Conservation (phyloP, 208 protist species). For the Leishmania gerbilli region DNA sequence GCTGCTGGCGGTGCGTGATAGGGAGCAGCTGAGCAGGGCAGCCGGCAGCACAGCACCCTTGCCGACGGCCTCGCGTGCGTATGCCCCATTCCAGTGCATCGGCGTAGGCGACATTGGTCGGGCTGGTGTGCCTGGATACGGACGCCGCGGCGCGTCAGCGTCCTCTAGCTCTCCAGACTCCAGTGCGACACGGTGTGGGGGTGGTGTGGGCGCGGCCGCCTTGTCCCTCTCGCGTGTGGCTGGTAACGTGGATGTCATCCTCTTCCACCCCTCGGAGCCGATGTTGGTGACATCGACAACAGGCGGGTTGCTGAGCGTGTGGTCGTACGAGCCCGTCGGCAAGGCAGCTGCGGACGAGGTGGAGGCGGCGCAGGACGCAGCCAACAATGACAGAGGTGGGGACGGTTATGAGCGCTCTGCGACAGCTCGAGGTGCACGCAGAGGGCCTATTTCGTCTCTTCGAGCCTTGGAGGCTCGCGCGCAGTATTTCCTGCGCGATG, state of each 20-base stretch:
- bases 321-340: constrained; percentile 40
- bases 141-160: constrained; percentile 7
- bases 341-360: background rate
- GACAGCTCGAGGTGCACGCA: background rate
- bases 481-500: constrained; percentile 33
- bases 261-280: constrained; percentile 67
- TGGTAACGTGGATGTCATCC: constrained; percentile 24
- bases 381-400: background rate
- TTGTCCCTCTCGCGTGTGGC: constrained; percentile 7
- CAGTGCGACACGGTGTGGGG: background rate
- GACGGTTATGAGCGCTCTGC: constrained; percentile 1
- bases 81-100: constrained; percentile 22
- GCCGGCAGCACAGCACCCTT: constrained; percentile 1
- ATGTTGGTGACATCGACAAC: constrained; percentile 58
- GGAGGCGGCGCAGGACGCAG: constrained; percentile 2
- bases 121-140: constrained; percentile 17
- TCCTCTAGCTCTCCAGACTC: background rate
- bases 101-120: constrained; percentile 25
- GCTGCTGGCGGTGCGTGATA: background rate
- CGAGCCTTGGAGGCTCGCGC: constrained; percentile 18
- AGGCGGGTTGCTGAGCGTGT: constrained; percentile 61
- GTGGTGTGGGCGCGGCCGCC: constrained; percentile 3
- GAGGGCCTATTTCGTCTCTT: background rate
- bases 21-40: constrained; percentile 4
- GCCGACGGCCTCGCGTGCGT: background rate